phyloP scores from a whole-genome alignment of 768 basidiomycete species.

The Piloderma croceum region DNA sequence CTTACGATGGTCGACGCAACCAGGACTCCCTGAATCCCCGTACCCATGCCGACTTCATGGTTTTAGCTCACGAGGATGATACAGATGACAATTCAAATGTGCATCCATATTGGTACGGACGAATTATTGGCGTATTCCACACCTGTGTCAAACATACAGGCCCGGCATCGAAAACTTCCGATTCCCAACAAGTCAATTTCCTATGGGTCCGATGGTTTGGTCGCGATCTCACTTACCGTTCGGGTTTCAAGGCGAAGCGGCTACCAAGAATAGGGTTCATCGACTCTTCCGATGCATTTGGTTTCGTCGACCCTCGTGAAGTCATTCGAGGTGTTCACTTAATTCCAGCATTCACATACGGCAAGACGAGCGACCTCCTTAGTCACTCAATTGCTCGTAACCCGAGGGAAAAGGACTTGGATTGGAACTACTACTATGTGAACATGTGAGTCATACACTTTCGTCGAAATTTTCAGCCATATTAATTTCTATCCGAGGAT shows the following conservation, averaged over 20 bases:
- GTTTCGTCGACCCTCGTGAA: constrained; percentile 39
- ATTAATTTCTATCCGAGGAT: constrained; percentile 17
- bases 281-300: constrained; percentile 29
- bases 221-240: constrained; percentile 16
- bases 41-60: constrained; percentile 32
- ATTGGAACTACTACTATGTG: constrained; percentile 30
- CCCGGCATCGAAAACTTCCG: neutral
- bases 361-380: constrained; percentile 9
- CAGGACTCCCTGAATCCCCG: constrained; percentile 38
- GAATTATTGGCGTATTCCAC: constrained; percentile 15
- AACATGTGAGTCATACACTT: constrained; percentile 24
- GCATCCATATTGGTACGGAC: constrained; percentile 32
- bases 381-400: constrained; percentile 5
- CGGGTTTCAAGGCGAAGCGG: constrained; percentile 21
- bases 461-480: neutral
- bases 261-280: constrained; percentile 38
- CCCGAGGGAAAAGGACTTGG: constrained; percentile 15
- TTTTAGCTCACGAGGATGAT: constrained; percentile 15
- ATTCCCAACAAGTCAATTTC: constrained; percentile 28
- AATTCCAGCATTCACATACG: constrained; percentile 33
- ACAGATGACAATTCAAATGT: constrained; percentile 1
- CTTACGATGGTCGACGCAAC: constrained; percentile 34
- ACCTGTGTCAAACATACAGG: constrained; percentile 3
- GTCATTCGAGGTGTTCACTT: constrained; percentile 38
- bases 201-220: constrained; percentile 39